Evolutionary conservation across 768 basidiomycete genomes (phyloP), one percentile per base, ranked within the genome.

Genomic region (Suillus subalutaceus): DNA sequence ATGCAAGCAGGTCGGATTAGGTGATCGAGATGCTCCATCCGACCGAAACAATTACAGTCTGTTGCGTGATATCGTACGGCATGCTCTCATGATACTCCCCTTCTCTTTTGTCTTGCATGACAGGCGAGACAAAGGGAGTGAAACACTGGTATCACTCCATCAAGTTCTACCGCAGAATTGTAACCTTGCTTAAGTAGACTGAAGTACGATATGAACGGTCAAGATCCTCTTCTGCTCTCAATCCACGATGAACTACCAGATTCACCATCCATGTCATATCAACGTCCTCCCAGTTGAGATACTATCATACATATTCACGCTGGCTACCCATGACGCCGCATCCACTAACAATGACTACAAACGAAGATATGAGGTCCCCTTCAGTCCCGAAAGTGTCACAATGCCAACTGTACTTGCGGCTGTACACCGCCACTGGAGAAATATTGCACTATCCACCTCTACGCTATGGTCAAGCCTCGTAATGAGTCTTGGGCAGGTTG

Each of bases 391-490:
- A 37, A 82, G 77, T 57, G 77, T 86, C 55, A 80, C 78, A 55
- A 73, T 78, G 3, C 86, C 88, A 0, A 74, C 85, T 26, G 66
- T 77, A 18, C 74, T 88, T 61, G 81, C 85, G 1, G 75, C 79
- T 44, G 86, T 89, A 6, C 81, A 78, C 73, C 79, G 75, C 23
- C 82, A 79, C 65, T 90, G 88, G 88, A 81, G 88, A 50, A 65
- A 71, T 38, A 79, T 90, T 18, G 84, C 84, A 2, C 74, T 82
- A 15, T 74, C 74, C 20, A 86, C 85, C 13, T 79, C 86, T 1
- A 77, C 79, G 43, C 72, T 90, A 16, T 89, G 88, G 86, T 83
- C 85, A 15, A 84, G 80, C 64, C 74, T 90, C 20, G 86, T 83
- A 67, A 75, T 88, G 50, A 84, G 84, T 12, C 60, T 71, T 52